Base-by-base conservation (phyloP, 2,329 filamentous ascomycete genomes). In the Cercospora sp. region DNA sequence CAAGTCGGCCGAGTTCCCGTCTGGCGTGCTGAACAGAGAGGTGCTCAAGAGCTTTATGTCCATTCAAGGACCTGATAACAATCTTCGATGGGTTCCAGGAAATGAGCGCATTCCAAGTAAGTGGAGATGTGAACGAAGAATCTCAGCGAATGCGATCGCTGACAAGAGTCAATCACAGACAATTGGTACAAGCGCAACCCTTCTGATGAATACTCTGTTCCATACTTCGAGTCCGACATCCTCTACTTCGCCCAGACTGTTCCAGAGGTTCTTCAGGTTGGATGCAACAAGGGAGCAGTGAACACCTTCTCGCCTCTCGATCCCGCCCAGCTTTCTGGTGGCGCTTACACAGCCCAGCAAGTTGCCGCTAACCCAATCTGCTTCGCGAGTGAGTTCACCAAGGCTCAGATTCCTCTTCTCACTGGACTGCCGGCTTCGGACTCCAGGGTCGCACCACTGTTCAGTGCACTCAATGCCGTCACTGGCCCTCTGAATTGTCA, bases 21-120 rank as follows among this genome's bases (percentile, higher is more conserved):
- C 78, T 32, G 79, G 80, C 28, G 69, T 74, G 26, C 73, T 81
- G 9, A 77, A 79, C 69, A 75, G 77, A 63, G 72, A 79, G 9
- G 74, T 78, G 1, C 71, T 83, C 10, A 81, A 80, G 70, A 78
- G 76, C 55, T 82, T 82, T 75, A 79, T 77, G 68, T 75, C 79
- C 63, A 75, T 83, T 51, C 72, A 69, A 5, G 79, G 79, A 18
- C 69, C 74, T 1, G 76, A 77, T 37, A 74, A 76, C 66, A 74
- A 75, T 65, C 69, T 73, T 26, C 66, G 65, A 10, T 79, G 78
- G 72, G 75, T 72, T 2, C 72, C 70, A 8, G 81, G 80, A 30
- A 66, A 79, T 53, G 81, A 83, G 70, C 73, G 76, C 6, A 81
- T 83, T 66, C 82, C 82, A 10, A 51, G 76, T 77, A 74, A 71